Conservation (phyloP, 805 yeast species). For the Candida corydali region DNA sequence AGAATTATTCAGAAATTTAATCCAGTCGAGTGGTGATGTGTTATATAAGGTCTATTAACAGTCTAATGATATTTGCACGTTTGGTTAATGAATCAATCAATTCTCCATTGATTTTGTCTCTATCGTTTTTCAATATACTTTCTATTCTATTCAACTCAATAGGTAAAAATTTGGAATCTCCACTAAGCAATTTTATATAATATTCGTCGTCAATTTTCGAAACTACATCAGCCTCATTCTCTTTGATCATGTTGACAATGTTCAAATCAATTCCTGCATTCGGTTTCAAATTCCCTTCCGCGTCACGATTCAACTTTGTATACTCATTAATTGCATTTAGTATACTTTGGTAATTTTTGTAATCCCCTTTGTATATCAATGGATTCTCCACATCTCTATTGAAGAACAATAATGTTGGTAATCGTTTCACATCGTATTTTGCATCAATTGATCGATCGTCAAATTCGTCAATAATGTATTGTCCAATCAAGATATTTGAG, state of each 20-base stretch:
- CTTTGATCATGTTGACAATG: constrained; percentile 10
- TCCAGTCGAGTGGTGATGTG: constrained; percentile 50
- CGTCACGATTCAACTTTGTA: constrained; percentile 23
- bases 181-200: constrained; percentile 40
- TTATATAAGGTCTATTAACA: constrained; percentile 5
- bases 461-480: constrained; percentile 40
- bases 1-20: constrained; percentile 55
- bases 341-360: constrained; percentile 15
- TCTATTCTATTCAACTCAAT: constrained; percentile 46
- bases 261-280: constrained; percentile 28
- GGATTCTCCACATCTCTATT: constrained; percentile 25
- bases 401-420: constrained; percentile 56
- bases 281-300: constrained; percentile 27
- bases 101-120: constrained; percentile 30
- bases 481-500: constrained; percentile 27
- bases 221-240: not conserved
- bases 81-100: constrained; percentile 49
- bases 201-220: constrained; percentile 31
- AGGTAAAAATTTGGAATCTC: constrained; percentile 41
- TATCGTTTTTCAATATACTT: constrained; percentile 33
- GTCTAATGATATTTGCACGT: constrained; percentile 46
- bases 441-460: constrained; percentile 40
- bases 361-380: constrained; percentile 20
- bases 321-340: constrained; percentile 24
- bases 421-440: constrained; percentile 38